Evolutionary conservation across 352 stramenopile genomes (phyloP), one percentile per base, ranked within the genome.

Genomic region (Pythium scleroteichum): DNA sequence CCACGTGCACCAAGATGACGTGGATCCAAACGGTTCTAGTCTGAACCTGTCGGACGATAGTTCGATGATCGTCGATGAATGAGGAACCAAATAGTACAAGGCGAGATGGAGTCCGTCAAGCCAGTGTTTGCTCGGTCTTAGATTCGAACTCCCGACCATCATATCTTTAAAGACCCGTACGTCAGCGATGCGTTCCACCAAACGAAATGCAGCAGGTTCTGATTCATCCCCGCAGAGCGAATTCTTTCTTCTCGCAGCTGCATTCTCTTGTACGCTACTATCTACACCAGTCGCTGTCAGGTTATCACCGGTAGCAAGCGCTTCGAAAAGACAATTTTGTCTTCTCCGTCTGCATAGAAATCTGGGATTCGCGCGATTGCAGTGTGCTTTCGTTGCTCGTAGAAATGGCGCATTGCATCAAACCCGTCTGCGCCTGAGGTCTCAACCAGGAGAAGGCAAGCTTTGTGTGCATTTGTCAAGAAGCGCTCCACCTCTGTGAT

Each of bases 11-110:
- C 87, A 78, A 27, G 38, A 59, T 17, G 53, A 57, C 12, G 44
- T 22, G 40, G 33, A 12, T 16, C 35, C 78, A 9, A 76, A 70
- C 23, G 79, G 67, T 42, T 88, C 81, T 38, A 90, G 76, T 63
- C 53, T 92, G 9, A 74, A 90, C 50, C 85, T 90, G 20, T 92
- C 81, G 8, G 79, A 92, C 54, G 81, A 90, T 46, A 90, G 81
- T 48, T 90, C 79, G 1, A 91, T 89, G 76, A 87, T 82, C 44
- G 62, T 90, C 48, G 79, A 90, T 59, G 79, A 90, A 59, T 71
- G 52, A 71, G n/a, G n/a, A n/a, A n/a, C n/a, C n/a, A n/a, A n/a
- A 44, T 19, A 35, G 5, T 35, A 10, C 5, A 35, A 10, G 29
- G 29, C 29, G 29, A 35, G 29, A 10, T 35, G 5, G 10, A 35